Conservation (phyloP, 1,284 basidiomycete species). For the Heterobasidion parviporum region DNA sequence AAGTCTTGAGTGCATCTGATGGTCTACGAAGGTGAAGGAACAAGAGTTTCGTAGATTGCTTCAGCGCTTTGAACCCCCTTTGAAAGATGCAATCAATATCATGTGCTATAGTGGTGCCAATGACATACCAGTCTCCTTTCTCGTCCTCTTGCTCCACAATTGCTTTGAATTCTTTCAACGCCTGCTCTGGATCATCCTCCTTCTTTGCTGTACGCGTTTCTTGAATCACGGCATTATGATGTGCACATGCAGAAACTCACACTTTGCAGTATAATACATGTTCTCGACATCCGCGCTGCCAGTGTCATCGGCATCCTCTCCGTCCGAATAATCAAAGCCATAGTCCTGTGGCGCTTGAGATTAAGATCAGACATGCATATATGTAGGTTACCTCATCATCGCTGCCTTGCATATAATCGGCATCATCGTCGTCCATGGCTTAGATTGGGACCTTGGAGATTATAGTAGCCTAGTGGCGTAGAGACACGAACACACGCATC, state of each 20-base stretch:
- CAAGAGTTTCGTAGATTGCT: conserved; percentile 94
- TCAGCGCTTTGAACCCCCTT: conserved; percentile 98
- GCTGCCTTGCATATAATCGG: conserved; percentile 83
- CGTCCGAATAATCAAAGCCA: conserved; percentile 95
- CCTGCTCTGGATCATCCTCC: conserved; percentile 84
- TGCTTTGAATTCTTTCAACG: conserved; percentile 77
- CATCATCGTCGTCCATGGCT: conserved; percentile 81
- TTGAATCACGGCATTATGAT: background rate
- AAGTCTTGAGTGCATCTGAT: conserved; percentile 79
- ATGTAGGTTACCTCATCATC: conserved; percentile 60
- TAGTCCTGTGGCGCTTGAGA: conserved; percentile 61
- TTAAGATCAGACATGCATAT: conserved; percentile 4
- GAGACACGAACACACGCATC: background rate
- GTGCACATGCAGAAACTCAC: conserved; percentile 36
- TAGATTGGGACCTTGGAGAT: background rate
- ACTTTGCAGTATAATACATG: conserved; percentile 96
- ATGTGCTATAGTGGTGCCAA: background rate
- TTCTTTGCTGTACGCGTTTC: conserved; percentile 65
- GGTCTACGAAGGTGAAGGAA: conserved; percentile 77
- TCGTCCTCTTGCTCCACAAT: conserved; percentile 88
- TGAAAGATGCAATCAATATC: background rate
- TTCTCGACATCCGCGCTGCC: conserved; percentile 95
- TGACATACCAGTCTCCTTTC: conserved; percentile 82
- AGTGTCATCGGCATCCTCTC: conserved; percentile 72
- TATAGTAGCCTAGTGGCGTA: background rate